phyloP scores from a whole-genome alignment of 2,329 filamentous ascomycete genomes.

The Scytalidium lignicola region DNA sequence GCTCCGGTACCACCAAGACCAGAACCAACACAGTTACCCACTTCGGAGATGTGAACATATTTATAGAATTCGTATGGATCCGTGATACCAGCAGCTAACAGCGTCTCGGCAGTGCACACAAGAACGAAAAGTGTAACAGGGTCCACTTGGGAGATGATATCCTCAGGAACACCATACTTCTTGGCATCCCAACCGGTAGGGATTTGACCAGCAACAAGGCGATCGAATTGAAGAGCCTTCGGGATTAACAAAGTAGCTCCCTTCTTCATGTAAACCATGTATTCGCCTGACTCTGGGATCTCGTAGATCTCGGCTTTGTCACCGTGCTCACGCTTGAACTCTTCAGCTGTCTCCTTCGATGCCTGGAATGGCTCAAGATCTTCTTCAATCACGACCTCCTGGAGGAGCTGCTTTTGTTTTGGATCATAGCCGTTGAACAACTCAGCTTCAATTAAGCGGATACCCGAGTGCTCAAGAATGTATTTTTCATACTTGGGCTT shows the following conservation, averaged over 20 bases:
- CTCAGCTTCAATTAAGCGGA: slow-evolving; percentile 95
- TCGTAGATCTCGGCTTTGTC: slow-evolving; percentile 98
- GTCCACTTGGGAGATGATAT: slow-evolving; percentile 96
- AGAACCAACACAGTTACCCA: slow-evolving; percentile 97
- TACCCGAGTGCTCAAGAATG: slow-evolving; percentile 94
- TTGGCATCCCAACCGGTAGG: slow-evolving; percentile 97
- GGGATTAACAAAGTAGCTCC: slow-evolving; percentile 92
- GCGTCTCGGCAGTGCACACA: slow-evolving; percentile 85
- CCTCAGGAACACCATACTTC: slow-evolving; percentile 91
- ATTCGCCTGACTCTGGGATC: slow-evolving; percentile 89
- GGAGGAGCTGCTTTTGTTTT: slow-evolving; percentile 96
- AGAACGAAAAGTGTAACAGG: slow-evolving; percentile 94
- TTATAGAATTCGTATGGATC: slow-evolving; percentile 99
- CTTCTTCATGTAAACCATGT: slow-evolving; percentile 91
- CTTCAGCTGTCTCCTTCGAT: slow-evolving; percentile 93
- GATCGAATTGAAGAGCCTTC: slow-evolving; percentile 95
- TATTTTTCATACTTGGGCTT: slow-evolving; percentile 97
- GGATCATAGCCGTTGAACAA: slow-evolving; percentile 96
- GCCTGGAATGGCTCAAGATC: slow-evolving; percentile 96
- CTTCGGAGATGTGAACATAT: slow-evolving; percentile 96
- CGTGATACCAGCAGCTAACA: slow-evolving; percentile 90
- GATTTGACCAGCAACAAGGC: slow-evolving; percentile 93
- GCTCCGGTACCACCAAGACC: slow-evolving; percentile 95
- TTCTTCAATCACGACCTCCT: slow-evolving; percentile 96
- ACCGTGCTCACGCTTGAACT: slow-evolving; percentile 95